A percentile compares a stretch with the other conserved stretches of the same genome.
phyloP scores from a whole-genome alignment of 257 asterid species.

The Solanum arcanum region DNA sequence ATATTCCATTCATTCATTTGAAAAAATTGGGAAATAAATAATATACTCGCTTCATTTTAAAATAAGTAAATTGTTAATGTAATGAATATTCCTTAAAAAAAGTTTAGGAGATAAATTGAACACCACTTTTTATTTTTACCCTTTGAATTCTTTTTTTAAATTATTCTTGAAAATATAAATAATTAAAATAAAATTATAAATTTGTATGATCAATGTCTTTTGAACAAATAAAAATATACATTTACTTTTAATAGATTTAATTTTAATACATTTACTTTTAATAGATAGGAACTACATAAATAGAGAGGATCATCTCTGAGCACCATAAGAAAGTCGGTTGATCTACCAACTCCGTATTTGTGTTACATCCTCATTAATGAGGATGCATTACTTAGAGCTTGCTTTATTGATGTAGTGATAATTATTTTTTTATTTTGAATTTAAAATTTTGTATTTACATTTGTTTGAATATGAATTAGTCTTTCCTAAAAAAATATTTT shows the following conservation, averaged over 20 bases:
- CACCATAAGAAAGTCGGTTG: background rate
- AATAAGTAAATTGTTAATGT: too few relatives aligned
- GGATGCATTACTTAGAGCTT: background rate
- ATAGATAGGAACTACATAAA: background rate
- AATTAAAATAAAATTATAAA: too few relatives aligned
- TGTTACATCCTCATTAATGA: background rate
- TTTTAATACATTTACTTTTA: too few relatives aligned
- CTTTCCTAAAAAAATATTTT: too few relatives aligned
- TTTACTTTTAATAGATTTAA: too few relatives aligned
- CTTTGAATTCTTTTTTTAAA: too few relatives aligned
- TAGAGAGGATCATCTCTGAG: background rate
- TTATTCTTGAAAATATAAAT: background rate
- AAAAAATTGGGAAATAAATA: too few relatives aligned
- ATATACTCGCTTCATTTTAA: background rate
- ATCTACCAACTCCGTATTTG: background rate
- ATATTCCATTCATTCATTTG: background rate
- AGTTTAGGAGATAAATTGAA: background rate
- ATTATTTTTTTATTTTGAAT: too few relatives aligned
- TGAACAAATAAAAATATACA: too few relatives aligned
- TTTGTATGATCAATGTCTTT: too few relatives aligned
- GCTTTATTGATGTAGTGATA: background rate
- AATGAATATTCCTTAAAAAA: background rate
- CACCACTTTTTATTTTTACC: too few relatives aligned
- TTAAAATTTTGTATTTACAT: fast-evolving
- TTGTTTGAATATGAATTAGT: too few relatives aligned